Conservation (phyloP, 2,329 filamentous ascomycete species). For the Cercospora citrullina region DNA sequence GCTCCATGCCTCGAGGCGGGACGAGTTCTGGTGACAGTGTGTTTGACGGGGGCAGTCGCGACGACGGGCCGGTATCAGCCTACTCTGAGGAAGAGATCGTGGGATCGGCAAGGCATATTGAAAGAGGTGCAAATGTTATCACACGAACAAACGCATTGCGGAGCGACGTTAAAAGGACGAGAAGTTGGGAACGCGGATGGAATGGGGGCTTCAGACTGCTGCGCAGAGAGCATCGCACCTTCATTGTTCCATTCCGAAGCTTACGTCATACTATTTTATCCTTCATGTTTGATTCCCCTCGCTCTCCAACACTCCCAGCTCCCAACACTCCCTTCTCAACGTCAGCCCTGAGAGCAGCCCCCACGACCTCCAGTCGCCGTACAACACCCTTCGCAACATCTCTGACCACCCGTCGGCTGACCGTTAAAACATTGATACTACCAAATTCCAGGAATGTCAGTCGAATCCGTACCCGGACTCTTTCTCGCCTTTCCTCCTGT, state of each 20-base stretch:
- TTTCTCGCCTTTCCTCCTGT: not conserved
- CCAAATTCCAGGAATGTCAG: not conserved
- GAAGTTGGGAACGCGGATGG: not conserved
- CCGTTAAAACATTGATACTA: not conserved
- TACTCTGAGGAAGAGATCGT: not conserved
- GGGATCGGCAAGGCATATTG: not conserved
- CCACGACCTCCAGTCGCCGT: not conserved
- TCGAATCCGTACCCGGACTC: not conserved
- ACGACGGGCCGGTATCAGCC: not conserved
- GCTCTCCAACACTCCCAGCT: not conserved
- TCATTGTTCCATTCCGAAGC: not conserved
- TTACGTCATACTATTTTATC: not conserved
- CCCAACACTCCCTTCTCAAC: not conserved
- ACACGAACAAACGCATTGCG: not conserved
- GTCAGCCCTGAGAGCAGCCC: not conserved
- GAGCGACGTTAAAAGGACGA: not conserved
- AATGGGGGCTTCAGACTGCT: not conserved
- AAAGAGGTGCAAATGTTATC: not conserved
- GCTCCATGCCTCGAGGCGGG: not conserved
- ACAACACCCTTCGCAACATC: not conserved
- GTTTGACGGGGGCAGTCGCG: not conserved
- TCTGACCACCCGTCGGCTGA: not conserved
- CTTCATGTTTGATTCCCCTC: not conserved
- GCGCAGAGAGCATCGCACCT: not conserved
- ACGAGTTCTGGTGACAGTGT: not conserved